Percentiles rank a stretch among this genome's conserved stretches.
phyloP scores from a whole-genome alignment of 2,329 filamentous ascomycete genomes.

The Amauroascus verrucosus region DNA sequence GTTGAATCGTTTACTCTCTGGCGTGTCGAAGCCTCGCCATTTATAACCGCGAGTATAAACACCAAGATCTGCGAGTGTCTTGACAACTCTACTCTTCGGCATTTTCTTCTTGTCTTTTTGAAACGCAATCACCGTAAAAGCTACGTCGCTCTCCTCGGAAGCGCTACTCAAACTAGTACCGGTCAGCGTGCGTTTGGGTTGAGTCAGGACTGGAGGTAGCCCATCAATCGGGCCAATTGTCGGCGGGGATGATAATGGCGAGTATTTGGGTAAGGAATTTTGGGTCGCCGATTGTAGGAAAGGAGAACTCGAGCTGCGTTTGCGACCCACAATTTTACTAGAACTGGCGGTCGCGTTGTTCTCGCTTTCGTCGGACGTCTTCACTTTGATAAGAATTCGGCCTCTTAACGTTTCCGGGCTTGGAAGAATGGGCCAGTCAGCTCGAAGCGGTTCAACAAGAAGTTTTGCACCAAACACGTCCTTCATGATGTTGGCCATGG shows the following conservation, averaged over 20 bases:
- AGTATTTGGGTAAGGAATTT: constrained; percentile 36
- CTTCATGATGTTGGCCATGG: constrained; percentile 85
- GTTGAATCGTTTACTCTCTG: constrained; percentile 77
- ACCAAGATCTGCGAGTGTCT: constrained; percentile 71
- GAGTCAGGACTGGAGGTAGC: constrained; percentile 33
- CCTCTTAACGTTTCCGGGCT: constrained; percentile 76
- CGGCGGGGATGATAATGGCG: constrained; percentile 43
- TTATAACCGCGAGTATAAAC: constrained; percentile 71
- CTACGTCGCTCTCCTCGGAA: constrained; percentile 67
- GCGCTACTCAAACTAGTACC: constrained; percentile 48
- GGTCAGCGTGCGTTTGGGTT: constrained; percentile 45
- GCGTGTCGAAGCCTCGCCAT: constrained; percentile 66
- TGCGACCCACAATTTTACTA: constrained; percentile 36
- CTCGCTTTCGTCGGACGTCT: constrained; percentile 43
- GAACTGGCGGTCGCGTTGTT: constrained; percentile 43
- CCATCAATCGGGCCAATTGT: constrained; percentile 43
- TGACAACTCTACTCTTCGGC: constrained; percentile 71
- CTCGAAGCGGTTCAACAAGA: constrained; percentile 62
- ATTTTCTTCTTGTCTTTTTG: constrained; percentile 52
- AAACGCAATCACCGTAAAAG: constrained; percentile 42
- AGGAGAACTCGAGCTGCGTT: constrained; percentile 68
- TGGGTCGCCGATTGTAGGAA: constrained; percentile 52
- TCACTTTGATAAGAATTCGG: constrained; percentile 87
- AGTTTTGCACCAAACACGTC: constrained; percentile 72
- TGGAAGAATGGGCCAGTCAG: constrained; percentile 59